phyloP scores from a whole-genome alignment of 306 rosid species.

The Lathyrus aphaca region DNA sequence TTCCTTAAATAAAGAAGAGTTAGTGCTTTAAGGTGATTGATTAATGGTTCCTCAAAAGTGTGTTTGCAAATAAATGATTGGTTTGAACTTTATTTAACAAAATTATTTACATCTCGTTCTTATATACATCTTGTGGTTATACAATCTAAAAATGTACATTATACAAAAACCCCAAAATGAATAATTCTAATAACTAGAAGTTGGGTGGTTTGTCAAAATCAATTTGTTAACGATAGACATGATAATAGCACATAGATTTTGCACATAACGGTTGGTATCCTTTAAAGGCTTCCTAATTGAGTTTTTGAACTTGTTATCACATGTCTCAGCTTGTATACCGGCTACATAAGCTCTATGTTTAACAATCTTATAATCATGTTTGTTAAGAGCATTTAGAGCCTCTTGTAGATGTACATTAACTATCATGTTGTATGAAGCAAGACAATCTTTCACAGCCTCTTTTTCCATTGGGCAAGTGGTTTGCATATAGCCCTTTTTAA shows the following conservation, averaged over 20 bases:
- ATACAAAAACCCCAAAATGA: not conserved
- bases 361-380: conserved; percentile 19
- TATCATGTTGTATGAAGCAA: conserved; percentile 26
- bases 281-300: not conserved
- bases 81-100: not conserved
- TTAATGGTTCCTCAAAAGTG: too few species aligned
- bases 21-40: too few species aligned
- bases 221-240: conserved; percentile 32
- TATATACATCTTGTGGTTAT: not conserved
- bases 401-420: conserved; percentile 15
- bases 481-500: not conserved
- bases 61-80: too few species aligned
- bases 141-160: not conserved
- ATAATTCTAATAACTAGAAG: not conserved
- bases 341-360: conserved; percentile 18
- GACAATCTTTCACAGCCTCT: not conserved
- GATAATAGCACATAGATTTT: conserved; percentile 31
- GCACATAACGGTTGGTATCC: conserved; percentile 29
- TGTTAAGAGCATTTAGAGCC: conserved; percentile 22
- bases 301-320: conserved; percentile 24
- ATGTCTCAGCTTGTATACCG: conserved; percentile 5
- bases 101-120: not conserved
- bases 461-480: not conserved
- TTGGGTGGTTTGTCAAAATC: not conserved
- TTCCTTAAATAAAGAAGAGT: too few species aligned